Evolutionary conservation across 768 basidiomycete species (phyloP), one percentile per base, ranked within the genome.

Genomic region (Mycena venus): DNA sequence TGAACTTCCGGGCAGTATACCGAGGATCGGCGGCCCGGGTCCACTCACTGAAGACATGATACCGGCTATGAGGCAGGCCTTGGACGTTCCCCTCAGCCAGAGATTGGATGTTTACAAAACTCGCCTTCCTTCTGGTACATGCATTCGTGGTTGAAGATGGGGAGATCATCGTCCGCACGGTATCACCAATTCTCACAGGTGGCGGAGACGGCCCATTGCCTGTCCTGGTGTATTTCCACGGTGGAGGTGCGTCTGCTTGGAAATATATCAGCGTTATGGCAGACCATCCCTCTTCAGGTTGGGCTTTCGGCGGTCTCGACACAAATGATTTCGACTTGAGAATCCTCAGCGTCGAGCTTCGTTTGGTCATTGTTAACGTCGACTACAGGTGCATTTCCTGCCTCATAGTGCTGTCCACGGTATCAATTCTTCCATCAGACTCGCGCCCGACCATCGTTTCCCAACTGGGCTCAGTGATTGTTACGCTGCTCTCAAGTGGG

Each of bases 401-500:
- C n/a, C 17, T 42, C 19, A 15, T 42, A 7, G n/a, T 17, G 17
- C 42, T 38, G 15, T 9, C 36, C 25, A 36, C 38, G n/a, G 7
- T 14, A 42, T 32, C 40, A 14, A 56, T 44, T 15, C 44, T 36
- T 15, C 14, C 12, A 42, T 32, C 31, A 66, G 56, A 23, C 42
- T 68, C 12, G 67, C 67, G 2, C 55, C 67, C 19, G 65, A 67
- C n/a, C 53, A 67, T 42, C 65, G n/a, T 1, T 67, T 67, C 53
- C 65, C 65, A 12, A 42, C 38, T 5, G 51, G 51, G 3, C 31
- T 67, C n/a, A 56, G 56, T n/a, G 65, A 67, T 42, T 67, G 25
- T 29, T 67, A 67, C 19, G 53, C 53, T 19, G 65, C 65, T 2
- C 47, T 67, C n/a, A 67, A 56, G 21, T 67, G 65, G 65, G 65